Evolutionary conservation across 495 filamentous ascomycete species (phyloP), one percentile per base, ranked within the genome.

Genomic region (Halenospora varia): DNA sequence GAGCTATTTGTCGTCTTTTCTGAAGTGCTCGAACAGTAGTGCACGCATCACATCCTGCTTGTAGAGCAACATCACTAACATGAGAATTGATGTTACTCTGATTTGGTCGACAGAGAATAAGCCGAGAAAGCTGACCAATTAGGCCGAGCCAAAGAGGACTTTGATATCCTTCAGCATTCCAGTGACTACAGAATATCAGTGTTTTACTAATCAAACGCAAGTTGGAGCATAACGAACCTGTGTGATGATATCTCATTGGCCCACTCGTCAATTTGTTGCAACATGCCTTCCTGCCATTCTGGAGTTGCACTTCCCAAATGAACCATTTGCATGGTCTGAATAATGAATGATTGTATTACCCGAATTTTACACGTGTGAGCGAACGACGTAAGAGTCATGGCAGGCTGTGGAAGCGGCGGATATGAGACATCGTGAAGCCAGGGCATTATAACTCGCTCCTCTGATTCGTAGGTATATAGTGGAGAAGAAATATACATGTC

Each of bases 221-320:
- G 13, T 15, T 40, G 23, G 9, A 22, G 17, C 10, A 10, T 9
- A 8, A 47, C 39, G 18, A 17, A 47, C 53, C 53, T 55, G 42
- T 55, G 40, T 15, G 53, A 55, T 10, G n/a, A 17, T 6, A 55
- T 55, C 25, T 55, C 40, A n/a, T 55, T 40, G 15, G 53, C 42
- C 53, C 53, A 55, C 10, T 55, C 23, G 26, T 55, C 53, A 22
- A 55, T 55, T 22, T 55, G 53, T 2, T 46, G 2, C 47, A 19
- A 22, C 53, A 55, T 55, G 24, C 53, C 47, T 25, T 55, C 53
- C 17, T 55, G 53, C 53, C 53, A 55, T 15, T 55, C 53, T 6
- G 39, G 29, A 8, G 53, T 55, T 3, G 42, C 42, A 10, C 42
- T 41, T 1, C 53, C 53, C 1, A 42, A 20, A 23, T 39, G 53